These are phyloP conservation scores for Penicillium bovifimosum DNA, from an alignment of 495 filamentous ascomycete genomes.

Conservation along the genomic window DNA sequence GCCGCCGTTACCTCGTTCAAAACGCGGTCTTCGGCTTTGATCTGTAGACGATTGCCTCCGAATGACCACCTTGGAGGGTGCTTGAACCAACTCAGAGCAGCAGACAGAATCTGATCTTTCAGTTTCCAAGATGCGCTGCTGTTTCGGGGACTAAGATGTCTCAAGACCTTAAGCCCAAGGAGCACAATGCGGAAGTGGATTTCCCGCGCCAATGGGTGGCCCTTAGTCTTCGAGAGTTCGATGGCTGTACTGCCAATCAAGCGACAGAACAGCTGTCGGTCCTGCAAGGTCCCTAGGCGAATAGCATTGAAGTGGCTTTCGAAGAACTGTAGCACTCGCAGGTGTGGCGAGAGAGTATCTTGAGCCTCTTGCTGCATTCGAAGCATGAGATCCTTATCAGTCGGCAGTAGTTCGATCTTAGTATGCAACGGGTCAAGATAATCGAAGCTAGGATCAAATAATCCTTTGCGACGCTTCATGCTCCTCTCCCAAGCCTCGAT, in stretches of 20 bases:
- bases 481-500: constrained; percentile 81
- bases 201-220: constrained; percentile 85
- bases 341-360: constrained; percentile 77
- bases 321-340: constrained; percentile 79
- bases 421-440: constrained; percentile 83
- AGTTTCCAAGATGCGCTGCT: constrained; percentile 61
- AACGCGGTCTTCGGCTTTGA: constrained; percentile 84
- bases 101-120: constrained; percentile 83
- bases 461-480: constrained; percentile 64
- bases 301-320: constrained; percentile 91
- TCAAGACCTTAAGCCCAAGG: constrained; percentile 72
- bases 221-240: constrained; percentile 59
- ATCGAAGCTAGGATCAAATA: constrained; percentile 72
- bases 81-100: constrained; percentile 82
- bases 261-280: constrained; percentile 72
- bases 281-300: constrained; percentile 70
- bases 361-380: constrained; percentile 72
- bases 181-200: constrained; percentile 82
- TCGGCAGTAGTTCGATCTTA: constrained; percentile 88
- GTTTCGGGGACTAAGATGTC: constrained; percentile 58
- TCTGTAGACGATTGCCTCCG: constrained; percentile 84
- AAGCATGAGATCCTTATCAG: constrained; percentile 69
- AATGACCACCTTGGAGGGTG: constrained; percentile 86
- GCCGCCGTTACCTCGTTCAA: constrained; percentile 68
- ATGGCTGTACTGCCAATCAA: constrained; percentile 70